Evolutionary conservation across 768 basidiomycete genomes (phyloP).

Genomic region (Mrakia frigida): DNA sequence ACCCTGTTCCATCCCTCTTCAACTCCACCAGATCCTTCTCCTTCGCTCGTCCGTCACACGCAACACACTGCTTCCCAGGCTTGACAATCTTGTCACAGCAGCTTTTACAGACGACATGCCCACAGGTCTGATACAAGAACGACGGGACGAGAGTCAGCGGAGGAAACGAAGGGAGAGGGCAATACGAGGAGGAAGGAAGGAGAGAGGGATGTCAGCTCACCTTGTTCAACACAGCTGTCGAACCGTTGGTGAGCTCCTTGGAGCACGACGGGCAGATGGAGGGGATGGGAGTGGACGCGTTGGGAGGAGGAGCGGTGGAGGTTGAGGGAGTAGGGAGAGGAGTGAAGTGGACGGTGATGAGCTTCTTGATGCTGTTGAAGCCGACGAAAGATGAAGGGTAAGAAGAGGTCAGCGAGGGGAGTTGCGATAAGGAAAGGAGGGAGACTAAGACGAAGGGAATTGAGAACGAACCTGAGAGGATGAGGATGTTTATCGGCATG

Average conservation of each 20-base stretch:
- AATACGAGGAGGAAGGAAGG: too few relatives aligned
- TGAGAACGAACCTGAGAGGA: slow-evolving; percentile 56
- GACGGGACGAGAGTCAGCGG: background rate
- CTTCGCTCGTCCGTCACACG: slow-evolving; percentile 65
- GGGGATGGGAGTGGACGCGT: slow-evolving; percentile 43
- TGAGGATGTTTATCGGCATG: slow-evolving; percentile 74
- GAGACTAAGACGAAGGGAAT: too few relatives aligned
- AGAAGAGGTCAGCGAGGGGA: background rate
- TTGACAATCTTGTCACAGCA: slow-evolving; percentile 83
- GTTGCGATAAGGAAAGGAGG: background rate
- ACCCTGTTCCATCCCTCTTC: slow-evolving; percentile 69
- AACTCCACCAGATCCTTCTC: slow-evolving; percentile 75
- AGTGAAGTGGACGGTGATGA: slow-evolving; percentile 75
- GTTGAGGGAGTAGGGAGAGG: slow-evolving; percentile 43
- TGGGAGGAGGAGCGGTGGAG: slow-evolving; percentile 32
- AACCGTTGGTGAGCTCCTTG: slow-evolving; percentile 72
- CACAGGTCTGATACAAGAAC: slow-evolving; percentile 56
- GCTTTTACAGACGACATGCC: slow-evolving; percentile 84
- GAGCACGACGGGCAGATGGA: slow-evolving; percentile 85
- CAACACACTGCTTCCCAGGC: slow-evolving; percentile 72
- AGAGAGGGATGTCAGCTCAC: background rate
- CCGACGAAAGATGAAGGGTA: background rate
- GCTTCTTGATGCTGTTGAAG: slow-evolving; percentile 63
- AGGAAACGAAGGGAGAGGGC: background rate
- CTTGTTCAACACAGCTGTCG: slow-evolving; percentile 38